Base-by-base conservation (phyloP, 176 grass and related monocot species). In the Cenchrus americanus region DNA sequence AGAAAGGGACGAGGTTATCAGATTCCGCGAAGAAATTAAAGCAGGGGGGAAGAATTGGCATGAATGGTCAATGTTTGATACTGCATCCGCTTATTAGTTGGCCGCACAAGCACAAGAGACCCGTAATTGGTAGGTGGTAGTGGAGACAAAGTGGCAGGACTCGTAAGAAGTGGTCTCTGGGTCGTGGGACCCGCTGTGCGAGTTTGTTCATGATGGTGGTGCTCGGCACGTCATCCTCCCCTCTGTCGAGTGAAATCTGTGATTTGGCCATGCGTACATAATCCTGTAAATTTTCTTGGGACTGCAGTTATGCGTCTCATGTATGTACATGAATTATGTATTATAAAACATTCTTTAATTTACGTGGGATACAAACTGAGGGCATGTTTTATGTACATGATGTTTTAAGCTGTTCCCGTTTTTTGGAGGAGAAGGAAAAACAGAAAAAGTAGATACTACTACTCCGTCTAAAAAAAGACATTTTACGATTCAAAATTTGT, bases 71-170 rank as follows among this genome's bases (percentile, higher is more conserved):
- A 74, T n/a, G 75, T 24, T 5, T 0, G 1, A 14, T 62, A 61
- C 43, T 61, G 48, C 19, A 51, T 70, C 48, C 49, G 19, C 42
- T 7, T 44, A 44, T 62, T 78, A 30, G 54, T 51, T 49, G 73
- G 22, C 30, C 42, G 8, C 71, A 47, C 40, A 10, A 10, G 60
- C 32, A 34, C 32, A 37, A n/a, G 14, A 62, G 62, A 62, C 32
- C 32, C 32, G 4, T 52, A 26, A 18, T 24, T 24, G 63, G 19
- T 41, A 4, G 70, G 73, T 83, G 15, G 80, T 83, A 65, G 80
- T 83, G 86, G 74, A 48, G 80, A 54, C 41, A 66, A 41, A 53
- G 80, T 88, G 86, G 86, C 70, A 42, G 79, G 64, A 17, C 17
- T 62, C 23, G 1, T 17, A 5, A 27, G 67, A n/a, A 32, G 22